Conservation (phyloP, 2,329 filamentous ascomycete species). For the Xylariaceae sp. region DNA sequence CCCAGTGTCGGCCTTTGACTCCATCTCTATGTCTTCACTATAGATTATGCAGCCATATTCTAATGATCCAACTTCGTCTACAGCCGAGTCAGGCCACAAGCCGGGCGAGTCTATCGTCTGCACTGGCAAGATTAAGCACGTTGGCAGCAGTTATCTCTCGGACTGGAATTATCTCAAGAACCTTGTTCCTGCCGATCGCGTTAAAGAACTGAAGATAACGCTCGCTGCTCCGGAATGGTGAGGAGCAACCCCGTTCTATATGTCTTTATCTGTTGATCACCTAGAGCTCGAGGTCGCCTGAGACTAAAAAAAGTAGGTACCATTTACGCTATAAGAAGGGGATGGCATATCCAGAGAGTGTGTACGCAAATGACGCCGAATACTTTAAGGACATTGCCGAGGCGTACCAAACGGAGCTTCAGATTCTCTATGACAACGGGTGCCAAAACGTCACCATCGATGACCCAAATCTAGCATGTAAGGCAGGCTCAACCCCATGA, state of each 20-base stretch:
- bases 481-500: conserved; percentile 38
- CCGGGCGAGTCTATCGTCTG: conserved; percentile 55
- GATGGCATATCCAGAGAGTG: conserved; percentile 62
- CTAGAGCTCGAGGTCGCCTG: background rate
- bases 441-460: conserved; percentile 71
- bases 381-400: conserved; percentile 71
- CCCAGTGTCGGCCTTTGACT: no score
- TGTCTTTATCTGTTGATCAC: background rate
- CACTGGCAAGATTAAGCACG: conserved; percentile 55
- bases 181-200: conserved; percentile 63
- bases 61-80: background rate
- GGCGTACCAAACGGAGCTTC: conserved; percentile 64
- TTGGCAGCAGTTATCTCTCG: conserved; percentile 50
- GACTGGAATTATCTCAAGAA: conserved; percentile 52
- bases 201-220: conserved; percentile 63
- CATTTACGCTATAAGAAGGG: conserved; percentile 65
- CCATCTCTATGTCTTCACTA: no score
- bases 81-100: conserved; percentile 53
- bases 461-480: conserved; percentile 71
- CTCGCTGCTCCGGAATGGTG: conserved; percentile 59
- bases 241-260: background rate
- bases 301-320: conserved; percentile 41
- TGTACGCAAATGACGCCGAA: conserved; percentile 64
- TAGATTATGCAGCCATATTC: background rate
- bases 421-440: conserved; percentile 67